Percentiles rank a stretch among this genome's conserved stretches.
Evolutionary conservation across 2,329 filamentous ascomycete genomes (phyloP).

Genomic region (Pseudomassariella vexata): DNA sequence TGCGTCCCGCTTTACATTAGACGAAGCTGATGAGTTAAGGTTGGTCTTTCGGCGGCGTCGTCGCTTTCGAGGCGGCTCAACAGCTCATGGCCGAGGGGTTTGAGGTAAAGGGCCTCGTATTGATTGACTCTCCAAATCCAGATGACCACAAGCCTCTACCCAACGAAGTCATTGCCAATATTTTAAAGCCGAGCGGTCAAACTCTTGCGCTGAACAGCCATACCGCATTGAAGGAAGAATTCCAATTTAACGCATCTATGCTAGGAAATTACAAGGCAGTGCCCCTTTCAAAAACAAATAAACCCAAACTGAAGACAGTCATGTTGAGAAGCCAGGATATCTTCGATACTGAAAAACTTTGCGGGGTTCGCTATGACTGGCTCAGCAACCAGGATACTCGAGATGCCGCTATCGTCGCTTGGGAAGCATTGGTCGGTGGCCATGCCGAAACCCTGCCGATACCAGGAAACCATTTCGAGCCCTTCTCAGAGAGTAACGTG

Average conservation of each 20-base stretch:
- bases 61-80: conserved; percentile 43
- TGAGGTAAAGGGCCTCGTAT: conserved; percentile 30
- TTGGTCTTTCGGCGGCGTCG: conserved; percentile 56
- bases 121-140: conserved; percentile 39
- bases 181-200: not conserved
- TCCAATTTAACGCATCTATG: conserved; percentile 10
- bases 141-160: conserved; percentile 43
- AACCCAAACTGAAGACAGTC: conserved; percentile 1
- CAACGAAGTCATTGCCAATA: conserved; percentile 7
- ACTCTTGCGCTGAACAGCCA: not conserved
- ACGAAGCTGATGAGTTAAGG: conserved; percentile 25
- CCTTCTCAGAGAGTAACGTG: conserved; percentile 3
- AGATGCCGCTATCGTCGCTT: conserved; percentile 1
- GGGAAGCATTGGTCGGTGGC: conserved; percentile 2
- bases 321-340: conserved; percentile 7
- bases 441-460: conserved; percentile 3
- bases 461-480: conserved; percentile 7
- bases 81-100: conserved; percentile 31
- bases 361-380: conserved; percentile 16
- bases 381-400: conserved; percentile 7
- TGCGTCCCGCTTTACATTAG: not conserved
- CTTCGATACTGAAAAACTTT: conserved; percentile 13
- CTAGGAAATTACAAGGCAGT: conserved; percentile 6
- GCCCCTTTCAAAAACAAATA: not conserved
- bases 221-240: conserved; percentile 5